Conservation (phyloP, 2,329 filamentous ascomycete genomes). For the Colletotrichum graminicola region DNA sequence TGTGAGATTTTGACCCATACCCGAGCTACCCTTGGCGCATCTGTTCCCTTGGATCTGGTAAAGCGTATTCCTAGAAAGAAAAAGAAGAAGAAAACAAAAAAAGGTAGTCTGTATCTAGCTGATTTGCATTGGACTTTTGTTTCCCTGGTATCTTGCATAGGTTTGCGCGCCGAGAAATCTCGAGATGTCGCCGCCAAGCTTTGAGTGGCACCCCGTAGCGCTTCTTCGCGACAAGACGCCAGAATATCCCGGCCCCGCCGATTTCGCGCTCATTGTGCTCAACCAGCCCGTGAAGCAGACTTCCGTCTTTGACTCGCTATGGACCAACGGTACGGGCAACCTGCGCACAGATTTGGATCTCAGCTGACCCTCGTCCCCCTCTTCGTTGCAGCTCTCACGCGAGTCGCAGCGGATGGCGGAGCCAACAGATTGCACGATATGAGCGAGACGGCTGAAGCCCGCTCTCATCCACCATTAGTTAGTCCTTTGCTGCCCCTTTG, state of each 20-base stretch:
- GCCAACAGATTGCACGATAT: slow-evolving; percentile 78
- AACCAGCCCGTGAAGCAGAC: slow-evolving; percentile 64
- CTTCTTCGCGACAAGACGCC: slow-evolving; percentile 51
- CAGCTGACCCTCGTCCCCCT: slow-evolving; percentile 44
- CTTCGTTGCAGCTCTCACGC: slow-evolving; percentile 66
- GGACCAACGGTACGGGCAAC: slow-evolving; percentile 60
- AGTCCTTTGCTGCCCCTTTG: slow-evolving; percentile 8
- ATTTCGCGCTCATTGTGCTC: slow-evolving; percentile 62
- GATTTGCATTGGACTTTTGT: not conserved
- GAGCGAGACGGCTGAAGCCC: slow-evolving; percentile 14
- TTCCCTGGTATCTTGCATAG: not conserved
- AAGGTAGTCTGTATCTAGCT: not conserved
- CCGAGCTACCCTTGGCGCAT: not conserved
- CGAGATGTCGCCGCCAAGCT: slow-evolving; percentile 39
- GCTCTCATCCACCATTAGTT: slow-evolving; percentile 20
- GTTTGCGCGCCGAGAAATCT: not conserved
- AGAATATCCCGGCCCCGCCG: slow-evolving; percentile 43
- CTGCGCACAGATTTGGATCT: not conserved
- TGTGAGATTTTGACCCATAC: not conserved
- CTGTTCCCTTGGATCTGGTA: not conserved
- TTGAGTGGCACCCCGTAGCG: slow-evolving; percentile 57
- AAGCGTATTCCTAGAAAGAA: not conserved
- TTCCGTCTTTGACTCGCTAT: slow-evolving; percentile 61
- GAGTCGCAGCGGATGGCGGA: slow-evolving; percentile 90
- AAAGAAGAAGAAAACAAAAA: not conserved